Conservation (phyloP, 306 rosid genomes). For the Quercus glauca region DNA sequence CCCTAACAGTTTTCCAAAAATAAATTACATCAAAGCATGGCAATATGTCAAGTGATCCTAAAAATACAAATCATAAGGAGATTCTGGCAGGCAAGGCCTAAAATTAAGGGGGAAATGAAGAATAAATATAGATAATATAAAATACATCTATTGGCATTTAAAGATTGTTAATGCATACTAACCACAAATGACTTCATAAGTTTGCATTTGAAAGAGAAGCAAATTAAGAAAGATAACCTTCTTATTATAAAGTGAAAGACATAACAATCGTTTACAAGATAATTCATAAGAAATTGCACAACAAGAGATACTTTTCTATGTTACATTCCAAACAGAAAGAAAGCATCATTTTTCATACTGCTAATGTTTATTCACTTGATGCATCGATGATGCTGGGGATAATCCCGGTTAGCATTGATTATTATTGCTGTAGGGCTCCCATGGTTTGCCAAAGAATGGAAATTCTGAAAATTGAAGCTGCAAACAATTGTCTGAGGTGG, state of each 20-base stretch:
- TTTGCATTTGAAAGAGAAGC: constrained; percentile 13
- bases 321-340: constrained; percentile 49
- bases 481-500: constrained; percentile 20
- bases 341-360: constrained; percentile 29
- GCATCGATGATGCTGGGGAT: constrained; percentile 29
- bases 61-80: background rate
- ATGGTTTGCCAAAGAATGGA: constrained; percentile 44
- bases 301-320: constrained; percentile 37
- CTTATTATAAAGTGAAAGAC: constrained; percentile 22
- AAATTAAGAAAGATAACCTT: constrained; percentile 11
- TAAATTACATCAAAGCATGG: constrained; percentile 6
- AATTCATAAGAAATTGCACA: constrained; percentile 26
- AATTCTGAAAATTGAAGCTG: constrained; percentile 66
- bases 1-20: constrained; percentile 39
- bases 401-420: constrained; percentile 18
- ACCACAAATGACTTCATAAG: background rate
- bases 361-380: constrained; percentile 32
- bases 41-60: constrained; percentile 12
- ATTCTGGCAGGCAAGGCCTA: constrained; percentile 7
- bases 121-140: background rate
- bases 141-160: background rate
- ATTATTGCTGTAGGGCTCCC: constrained; percentile 56
- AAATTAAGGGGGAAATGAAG: background rate
- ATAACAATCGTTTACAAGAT: constrained; percentile 18
- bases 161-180: background rate